Evolutionary conservation across 495 filamentous ascomycete genomes (phyloP).

Genomic region (Patellaria atrata): DNA sequence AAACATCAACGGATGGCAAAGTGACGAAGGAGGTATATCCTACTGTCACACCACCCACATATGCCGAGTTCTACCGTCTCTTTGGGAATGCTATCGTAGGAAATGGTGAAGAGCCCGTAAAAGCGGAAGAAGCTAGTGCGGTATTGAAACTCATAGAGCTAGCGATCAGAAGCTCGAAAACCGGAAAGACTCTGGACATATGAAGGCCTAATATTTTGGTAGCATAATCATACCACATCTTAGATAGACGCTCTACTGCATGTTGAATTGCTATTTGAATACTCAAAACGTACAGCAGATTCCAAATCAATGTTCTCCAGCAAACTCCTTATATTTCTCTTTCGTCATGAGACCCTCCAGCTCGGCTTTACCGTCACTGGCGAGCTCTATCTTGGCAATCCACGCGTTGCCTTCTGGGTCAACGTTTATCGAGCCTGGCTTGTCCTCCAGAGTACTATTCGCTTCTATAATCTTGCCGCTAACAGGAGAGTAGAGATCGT

Average conservation of each 20-base stretch:
- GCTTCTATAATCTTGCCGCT: conserved; percentile 55
- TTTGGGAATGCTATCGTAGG: conserved; percentile 51
- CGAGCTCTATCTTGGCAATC: conserved; percentile 76
- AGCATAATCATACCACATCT: too few species aligned
- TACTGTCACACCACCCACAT: conserved; percentile 56
- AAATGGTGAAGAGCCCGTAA: conserved; percentile 51
- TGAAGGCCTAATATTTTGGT: too few species aligned
- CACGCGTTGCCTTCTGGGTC: conserved; percentile 76
- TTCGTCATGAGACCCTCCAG: conserved; percentile 58
- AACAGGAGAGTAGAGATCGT: conserved; percentile 85
- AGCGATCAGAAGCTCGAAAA: conserved; percentile 49
- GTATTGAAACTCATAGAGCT: conserved; percentile 66
- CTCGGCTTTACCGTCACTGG: conserved; percentile 52
- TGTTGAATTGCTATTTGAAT: too few species aligned
- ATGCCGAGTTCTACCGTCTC: conserved; percentile 55
- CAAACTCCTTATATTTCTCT: conserved; percentile 58
- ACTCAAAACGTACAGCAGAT: too few species aligned
- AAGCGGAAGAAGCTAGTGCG: conserved; percentile 52
- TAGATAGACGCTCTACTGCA: too few species aligned
- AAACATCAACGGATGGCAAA: conserved; percentile 27
- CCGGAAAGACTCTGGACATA: conserved; percentile 45
- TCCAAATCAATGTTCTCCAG: too few species aligned
- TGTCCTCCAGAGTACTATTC: conserved; percentile 64
- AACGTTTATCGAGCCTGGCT: conserved; percentile 74
- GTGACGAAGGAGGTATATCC: conserved; percentile 31